Base-by-base conservation (phyloP, 106 monocot genomes). In the Dendrobium huoshanense region DNA sequence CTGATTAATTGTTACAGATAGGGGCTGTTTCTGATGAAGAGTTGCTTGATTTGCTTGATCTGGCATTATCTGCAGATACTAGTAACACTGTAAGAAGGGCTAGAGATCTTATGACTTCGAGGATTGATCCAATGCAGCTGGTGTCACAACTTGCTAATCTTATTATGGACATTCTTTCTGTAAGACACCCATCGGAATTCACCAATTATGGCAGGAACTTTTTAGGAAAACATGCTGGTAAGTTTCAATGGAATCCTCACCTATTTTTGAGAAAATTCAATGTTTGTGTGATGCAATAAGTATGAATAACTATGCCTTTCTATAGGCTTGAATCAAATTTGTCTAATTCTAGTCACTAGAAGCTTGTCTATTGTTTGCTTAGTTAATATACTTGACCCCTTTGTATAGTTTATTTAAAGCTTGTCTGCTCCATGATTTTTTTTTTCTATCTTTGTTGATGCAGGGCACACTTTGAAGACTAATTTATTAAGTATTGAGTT, bases 101-200 rank as follows among this genome's bases (percentile, higher is more conserved):
- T 29, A 92, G 98, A 67, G 98, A 98, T 72, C 90, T 98, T 54
- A 92, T 98, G 98, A 82, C 74, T 67, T 91, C 94, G 4, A 91
- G 86, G 73, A 87, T 98, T 77, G 98, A 98, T 88, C 98, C 98
- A 73, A 91, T 95, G 86, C 94, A 98, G 79, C 81, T 98, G 74
- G 81, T 89, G 55, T 94, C 95, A 80, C 98, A 98, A 79, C 89
- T 98, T 86, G 98, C 98, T 56, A 94, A 98, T 83, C 86, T 98
- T 79, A 95, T 98, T 73, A 95, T 98, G 98, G 98, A 98, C 80
- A 92, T 98, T 84, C 89, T 98, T 54, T 83, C 94, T 79, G 98
- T 94, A 44, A 81, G 91, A 81, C 82, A 80, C 55, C 90, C 88
- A 65, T 58, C 83, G 44, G 85, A 80, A 74, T 45, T 83, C 41